Percentiles rank a stretch among this genome's conserved stretches.
Evolutionary conservation across 2,329 filamentous ascomycete genomes (phyloP).

Genomic region (Pseudovirgaria hyperparasitica): DNA sequence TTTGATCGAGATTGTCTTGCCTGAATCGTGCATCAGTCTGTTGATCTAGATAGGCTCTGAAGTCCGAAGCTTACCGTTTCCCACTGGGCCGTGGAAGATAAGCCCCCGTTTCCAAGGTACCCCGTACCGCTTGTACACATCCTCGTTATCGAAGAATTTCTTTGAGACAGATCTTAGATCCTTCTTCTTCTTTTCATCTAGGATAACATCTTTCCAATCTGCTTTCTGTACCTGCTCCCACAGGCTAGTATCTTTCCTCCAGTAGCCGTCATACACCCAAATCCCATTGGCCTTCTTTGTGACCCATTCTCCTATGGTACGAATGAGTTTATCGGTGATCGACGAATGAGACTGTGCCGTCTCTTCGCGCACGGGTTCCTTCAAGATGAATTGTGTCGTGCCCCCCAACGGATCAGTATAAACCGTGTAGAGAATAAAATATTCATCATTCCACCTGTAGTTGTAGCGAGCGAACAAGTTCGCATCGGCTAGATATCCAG

Average conservation of each 20-base stretch:
- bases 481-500: conserved; percentile 22
- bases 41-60: conserved; percentile 5
- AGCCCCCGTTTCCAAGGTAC: conserved; percentile 37
- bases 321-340: conserved; percentile 24
- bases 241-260: conserved; percentile 25
- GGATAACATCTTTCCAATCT: conserved; percentile 34
- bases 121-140: conserved; percentile 28
- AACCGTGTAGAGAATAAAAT: conserved; percentile 28
- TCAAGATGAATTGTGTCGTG: conserved; percentile 27
- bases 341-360: conserved; percentile 19
- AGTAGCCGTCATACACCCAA: conserved; percentile 32
- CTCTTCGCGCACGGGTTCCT: conserved; percentile 21
- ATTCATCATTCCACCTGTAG: conserved; percentile 24
- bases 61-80: conserved; percentile 12
- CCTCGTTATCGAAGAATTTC: conserved; percentile 27
- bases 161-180: conserved; percentile 25
- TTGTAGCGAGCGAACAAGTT: conserved; percentile 28
- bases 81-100: conserved; percentile 28
- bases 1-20: conserved; percentile 34
- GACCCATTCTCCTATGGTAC: conserved; percentile 26
- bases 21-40: no score
- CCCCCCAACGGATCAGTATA: no score
- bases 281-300: conserved; percentile 23
- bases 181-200: conserved; percentile 31
- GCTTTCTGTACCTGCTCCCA: conserved; percentile 28